Base-by-base conservation (phyloP, 1,284 basidiomycete species). In the Sporisorium scitamineum region DNA sequence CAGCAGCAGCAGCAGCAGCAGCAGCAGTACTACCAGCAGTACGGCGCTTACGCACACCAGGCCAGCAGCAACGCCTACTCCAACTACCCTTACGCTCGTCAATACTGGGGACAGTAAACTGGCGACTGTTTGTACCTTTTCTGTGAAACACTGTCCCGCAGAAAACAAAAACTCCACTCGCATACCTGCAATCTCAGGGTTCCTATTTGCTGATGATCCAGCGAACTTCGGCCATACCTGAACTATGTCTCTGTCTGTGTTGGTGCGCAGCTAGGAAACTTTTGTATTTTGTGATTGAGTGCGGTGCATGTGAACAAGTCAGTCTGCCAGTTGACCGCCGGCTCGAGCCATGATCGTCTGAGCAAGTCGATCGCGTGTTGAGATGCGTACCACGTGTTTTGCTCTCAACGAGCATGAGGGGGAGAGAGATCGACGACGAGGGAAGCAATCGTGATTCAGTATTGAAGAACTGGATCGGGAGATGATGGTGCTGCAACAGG, bases 21-120 rank as follows among this genome's bases (percentile, higher is more conserved):
- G 44, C 74, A 81, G 60, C 80, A 84, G 69, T 80, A 83, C 68
- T 80, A 80, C 61, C 80, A 84, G 67, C 80, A 83, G 71, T 80
- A 81, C 70, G 70, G 69, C 37, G 78, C 75, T 45, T 83, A 83
- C 64, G 78, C 71, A 31, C 80, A 81, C 66, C 80, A 81, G 68
- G 78, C 72, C 53, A 79, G 56, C 58, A 70, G 44, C 70, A 77
- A 76, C 51, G 72, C 78, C 44, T 83, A 83, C 70, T 77, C 69
- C 56, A 78, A 72, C 64, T 81, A 81, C 57, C 71, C 76, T 34
- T 84, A 84, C 63, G 79, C 70, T 41, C 80, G 78, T 55, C 79
- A 80, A 64, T 84, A 83, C 78, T 83, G 83, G 81, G 83, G 80
- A 24, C 74, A 76, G 74, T 76, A 64, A 47, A 41, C n/a, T 24